Conservation (phyloP, 2,329 filamentous ascomycete species). For the Talaromyces piceae region DNA sequence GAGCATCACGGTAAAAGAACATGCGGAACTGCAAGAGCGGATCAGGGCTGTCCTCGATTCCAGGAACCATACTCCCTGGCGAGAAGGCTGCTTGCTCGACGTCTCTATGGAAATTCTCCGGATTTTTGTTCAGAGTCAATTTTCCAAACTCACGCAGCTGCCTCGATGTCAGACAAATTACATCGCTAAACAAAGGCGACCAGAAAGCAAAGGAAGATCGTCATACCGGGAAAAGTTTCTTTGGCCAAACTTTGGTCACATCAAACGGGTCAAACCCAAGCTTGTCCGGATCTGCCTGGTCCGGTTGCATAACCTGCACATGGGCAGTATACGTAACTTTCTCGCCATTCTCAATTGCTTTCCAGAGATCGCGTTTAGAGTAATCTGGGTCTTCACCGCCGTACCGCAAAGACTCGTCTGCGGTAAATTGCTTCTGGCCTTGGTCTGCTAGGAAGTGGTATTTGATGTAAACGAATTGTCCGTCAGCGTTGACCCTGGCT, state of each 20-base stretch:
- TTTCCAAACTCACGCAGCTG: constrained; percentile 42
- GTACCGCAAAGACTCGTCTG: constrained; percentile 38
- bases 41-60: constrained; percentile 44
- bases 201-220: neutral
- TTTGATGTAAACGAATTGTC: constrained; percentile 46
- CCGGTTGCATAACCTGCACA: constrained; percentile 41
- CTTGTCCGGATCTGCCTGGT: constrained; percentile 40
- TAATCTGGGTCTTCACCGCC: constrained; percentile 46
- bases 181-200: no score
- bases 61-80: constrained; percentile 45
- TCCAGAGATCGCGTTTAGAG: constrained; percentile 42
- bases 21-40: constrained; percentile 44
- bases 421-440: constrained; percentile 43
- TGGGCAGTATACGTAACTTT: constrained; percentile 38
- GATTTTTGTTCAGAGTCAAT: constrained; percentile 48
- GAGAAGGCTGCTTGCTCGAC: constrained; percentile 48
- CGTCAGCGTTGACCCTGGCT: constrained; percentile 37
- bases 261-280: constrained; percentile 50
- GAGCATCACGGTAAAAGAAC: constrained; percentile 46
- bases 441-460: constrained; percentile 43
- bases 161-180: no score
- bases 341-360: constrained; percentile 37
- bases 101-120: constrained; percentile 46
- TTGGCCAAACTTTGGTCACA: constrained; percentile 48
- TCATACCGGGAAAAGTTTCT: constrained; percentile 39